Evolutionary conservation across 2,329 filamentous ascomycete genomes (phyloP).

Genomic region (Metarhizium guizhouense): DNA sequence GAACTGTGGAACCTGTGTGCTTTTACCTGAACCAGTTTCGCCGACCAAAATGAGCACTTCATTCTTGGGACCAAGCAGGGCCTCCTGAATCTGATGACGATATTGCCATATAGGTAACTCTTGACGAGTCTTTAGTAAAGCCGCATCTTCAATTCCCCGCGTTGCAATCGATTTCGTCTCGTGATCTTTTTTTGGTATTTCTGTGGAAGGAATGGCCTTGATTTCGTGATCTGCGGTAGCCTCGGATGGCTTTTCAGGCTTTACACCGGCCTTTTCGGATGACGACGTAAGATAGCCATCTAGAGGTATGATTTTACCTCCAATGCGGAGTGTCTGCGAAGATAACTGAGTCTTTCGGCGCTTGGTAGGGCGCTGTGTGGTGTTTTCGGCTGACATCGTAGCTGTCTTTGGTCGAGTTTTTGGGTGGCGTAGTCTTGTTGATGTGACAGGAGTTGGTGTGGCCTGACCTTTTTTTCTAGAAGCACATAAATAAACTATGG

Average conservation of each 20-base stretch:
- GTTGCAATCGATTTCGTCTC: conserved; percentile 3
- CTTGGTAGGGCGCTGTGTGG: conserved; percentile 21
- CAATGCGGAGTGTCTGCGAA: conserved; percentile 33
- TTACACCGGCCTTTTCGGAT: conserved; percentile 1
- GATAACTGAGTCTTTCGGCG: conserved; percentile 25
- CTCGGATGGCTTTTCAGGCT: background rate
- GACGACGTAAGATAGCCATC: conserved; percentile 37
- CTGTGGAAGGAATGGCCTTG: background rate
- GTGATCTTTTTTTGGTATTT: background rate
- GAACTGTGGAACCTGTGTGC: conserved; percentile 92
- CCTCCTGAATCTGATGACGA: conserved; percentile 57
- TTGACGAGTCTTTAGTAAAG: conserved; percentile 43
- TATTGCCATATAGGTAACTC: conserved; percentile 74
- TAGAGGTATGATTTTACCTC: conserved; percentile 39
- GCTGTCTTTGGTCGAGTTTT: background rate
- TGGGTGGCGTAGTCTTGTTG: background rate
- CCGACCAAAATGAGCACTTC: conserved; percentile 80
- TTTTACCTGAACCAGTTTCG: conserved; percentile 95
- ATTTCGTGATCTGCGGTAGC: background rate
- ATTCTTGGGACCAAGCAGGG: conserved; percentile 44
- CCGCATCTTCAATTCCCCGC: conserved; percentile 19
- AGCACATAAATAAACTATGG: too few relatives aligned
- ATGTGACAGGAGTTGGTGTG: background rate
- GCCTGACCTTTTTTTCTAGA: too few relatives aligned
- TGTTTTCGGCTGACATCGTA: conserved; percentile 1